Conservation (phyloP, 345 rosid genomes). For the Turritis glabra region DNA sequence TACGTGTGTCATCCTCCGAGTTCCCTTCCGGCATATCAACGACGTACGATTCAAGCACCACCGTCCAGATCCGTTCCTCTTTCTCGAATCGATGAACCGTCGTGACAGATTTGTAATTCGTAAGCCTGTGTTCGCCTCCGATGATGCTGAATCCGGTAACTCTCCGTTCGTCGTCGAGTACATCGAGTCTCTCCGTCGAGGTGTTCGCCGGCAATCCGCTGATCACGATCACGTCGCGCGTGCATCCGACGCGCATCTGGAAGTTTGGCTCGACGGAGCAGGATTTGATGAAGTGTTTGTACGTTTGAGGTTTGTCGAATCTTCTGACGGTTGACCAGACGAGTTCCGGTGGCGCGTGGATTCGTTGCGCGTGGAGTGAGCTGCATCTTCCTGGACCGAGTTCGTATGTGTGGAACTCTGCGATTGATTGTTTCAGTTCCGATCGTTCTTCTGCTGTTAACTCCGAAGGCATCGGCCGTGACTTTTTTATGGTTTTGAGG, state of each 20-base stretch:
- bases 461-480: constrained; percentile 57
- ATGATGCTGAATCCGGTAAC: constrained; percentile 72
- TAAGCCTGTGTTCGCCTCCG: constrained; percentile 83
- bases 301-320: constrained; percentile 73
- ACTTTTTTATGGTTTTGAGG: too few species aligned
- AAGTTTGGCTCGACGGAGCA: constrained; percentile 54
- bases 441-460: constrained; percentile 56
- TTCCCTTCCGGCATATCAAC: constrained; percentile 95
- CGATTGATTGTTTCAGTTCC: constrained; percentile 45
- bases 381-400: constrained; percentile 59
- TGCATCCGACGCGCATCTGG: constrained; percentile 61
- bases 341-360: constrained; percentile 58
- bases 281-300: constrained; percentile 84
- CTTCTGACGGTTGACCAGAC: constrained; percentile 74
- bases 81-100: constrained; percentile 62
- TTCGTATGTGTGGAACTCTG: constrained; percentile 69
- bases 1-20: constrained; percentile 86
- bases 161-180: constrained; percentile 59
- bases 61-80: constrained; percentile 57
- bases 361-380: constrained; percentile 64
- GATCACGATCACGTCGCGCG: constrained; percentile 74
- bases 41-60: constrained; percentile 80
- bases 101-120: constrained; percentile 78
- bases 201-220: constrained; percentile 83
- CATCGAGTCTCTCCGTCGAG: constrained; percentile 79